These are phyloP conservation scores for Claviceps purpurea DNA, from an alignment of 2,329 filamentous ascomycete species.

Conservation along the genomic window DNA sequence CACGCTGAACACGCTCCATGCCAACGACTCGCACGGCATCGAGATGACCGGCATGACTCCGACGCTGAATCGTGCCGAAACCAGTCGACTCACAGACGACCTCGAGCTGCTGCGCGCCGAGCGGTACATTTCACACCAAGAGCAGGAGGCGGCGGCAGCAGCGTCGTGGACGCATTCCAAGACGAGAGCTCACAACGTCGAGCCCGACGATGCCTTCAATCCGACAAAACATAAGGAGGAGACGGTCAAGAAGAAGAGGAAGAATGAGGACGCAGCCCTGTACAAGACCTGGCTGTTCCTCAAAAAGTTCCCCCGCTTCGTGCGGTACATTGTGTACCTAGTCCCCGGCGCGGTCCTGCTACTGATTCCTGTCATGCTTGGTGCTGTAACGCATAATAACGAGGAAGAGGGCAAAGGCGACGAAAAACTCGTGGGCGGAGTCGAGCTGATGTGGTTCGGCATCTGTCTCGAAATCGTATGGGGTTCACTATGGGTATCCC, in stretches of 20 bases:
- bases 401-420: slow-evolving; percentile 19
- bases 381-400: slow-evolving; percentile 21
- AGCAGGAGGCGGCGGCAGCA: slow-evolving; percentile 17
- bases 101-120: slow-evolving; percentile 36
- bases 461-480: slow-evolving; percentile 93
- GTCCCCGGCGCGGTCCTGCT: slow-evolving; percentile 31
- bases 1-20: slow-evolving; percentile 17
- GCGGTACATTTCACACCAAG: slow-evolving; percentile 30
- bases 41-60: slow-evolving; percentile 12
- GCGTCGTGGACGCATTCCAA: slow-evolving; percentile 12
- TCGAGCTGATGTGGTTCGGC: slow-evolving; percentile 76
- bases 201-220: slow-evolving; percentile 35
- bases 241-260: slow-evolving; percentile 18
- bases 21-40: slow-evolving; percentile 12
- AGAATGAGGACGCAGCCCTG: slow-evolving; percentile 20
- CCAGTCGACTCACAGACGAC: slow-evolving; percentile 31
- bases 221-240: slow-evolving; percentile 16
- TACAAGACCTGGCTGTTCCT: slow-evolving; percentile 31
- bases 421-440: slow-evolving; percentile 45
- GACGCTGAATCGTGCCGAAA: slow-evolving; percentile 18
- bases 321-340: slow-evolving; percentile 36
- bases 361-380: slow-evolving; percentile 33
- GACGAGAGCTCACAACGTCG: slow-evolving; percentile 20
- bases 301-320: slow-evolving; percentile 34
- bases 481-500: slow-evolving; percentile 74